Base-by-base conservation (phyloP, 2,329 filamentous ascomycete species). In the Bipolaris gigantea region DNA sequence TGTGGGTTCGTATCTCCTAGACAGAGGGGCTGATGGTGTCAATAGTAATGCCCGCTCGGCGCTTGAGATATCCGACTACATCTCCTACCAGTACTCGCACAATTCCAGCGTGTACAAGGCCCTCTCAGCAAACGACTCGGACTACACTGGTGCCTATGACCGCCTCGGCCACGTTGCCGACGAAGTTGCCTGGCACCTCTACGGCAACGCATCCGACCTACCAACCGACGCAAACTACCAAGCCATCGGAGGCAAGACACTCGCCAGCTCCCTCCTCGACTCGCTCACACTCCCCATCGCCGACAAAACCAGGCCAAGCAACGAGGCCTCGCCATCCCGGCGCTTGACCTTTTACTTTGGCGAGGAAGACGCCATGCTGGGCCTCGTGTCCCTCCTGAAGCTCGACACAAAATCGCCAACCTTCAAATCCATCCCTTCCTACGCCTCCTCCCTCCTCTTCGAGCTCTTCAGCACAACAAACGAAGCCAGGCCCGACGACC, bases 21-120 rank as follows among this genome's bases (percentile, higher is more conserved):
- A 33, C 2, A 32, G 27, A 46, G 25, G 32, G 7, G 23, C 49
- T 58, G 16, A 60, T 35, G 23, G 15, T 27, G 9, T 38, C 19
- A 30, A 42, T 11, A 81, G 78, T 46, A 76, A 76, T 49, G 85
- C 83, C 63, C 67, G 66, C 9, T 81, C 84, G 52, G 83, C 83
- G 2, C 77, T 79, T 56, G 64, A 75, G 11, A 81, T 86, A 55
- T 82, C 78, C 49, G 82, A 86, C 55, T 85, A 81, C 60, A 69
- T 86, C 40, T 76, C 79, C 30, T 85, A 85, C 65, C 75, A 79
- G 35, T 77, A 77, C 46, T 62, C 74, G 16, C 83, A 86, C 69
- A 83, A 86, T 60, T 62, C 63, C 9, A 78, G 74, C 5, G 70
- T 78, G 19, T 64, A 71, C 43, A 54, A 63, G 2, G 56, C 64